Evolutionary conservation across 2,329 filamentous ascomycete genomes (phyloP).

Genomic region (Ceratocystis cubensis): DNA sequence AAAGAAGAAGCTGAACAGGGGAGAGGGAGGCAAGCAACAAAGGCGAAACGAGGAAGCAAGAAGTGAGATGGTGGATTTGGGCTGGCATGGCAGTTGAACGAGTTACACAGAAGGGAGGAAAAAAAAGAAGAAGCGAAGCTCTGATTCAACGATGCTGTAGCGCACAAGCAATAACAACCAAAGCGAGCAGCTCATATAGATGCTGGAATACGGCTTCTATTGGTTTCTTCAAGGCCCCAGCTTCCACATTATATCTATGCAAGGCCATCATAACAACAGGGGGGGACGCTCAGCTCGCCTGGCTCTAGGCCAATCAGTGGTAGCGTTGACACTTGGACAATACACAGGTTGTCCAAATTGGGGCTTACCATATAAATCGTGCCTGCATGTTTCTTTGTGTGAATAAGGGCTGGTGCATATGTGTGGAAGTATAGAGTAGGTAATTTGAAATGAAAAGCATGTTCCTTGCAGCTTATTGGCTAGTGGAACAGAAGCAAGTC

Average conservation of each 20-base stretch:
- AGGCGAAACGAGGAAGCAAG: background rate
- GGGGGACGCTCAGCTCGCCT: background rate
- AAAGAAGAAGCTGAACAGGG: background rate
- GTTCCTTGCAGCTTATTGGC: background rate
- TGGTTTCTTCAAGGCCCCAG: background rate
- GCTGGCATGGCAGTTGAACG: background rate
- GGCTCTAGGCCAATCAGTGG: background rate
- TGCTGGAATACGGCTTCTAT: background rate
- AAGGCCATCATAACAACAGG: background rate
- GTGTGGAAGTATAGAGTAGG: too few species aligned
- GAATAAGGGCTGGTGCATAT: background rate
- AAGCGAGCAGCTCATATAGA: background rate
- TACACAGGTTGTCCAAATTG: background rate
- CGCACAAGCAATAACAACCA: background rate
- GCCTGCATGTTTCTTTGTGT: slow-evolving; percentile 1
- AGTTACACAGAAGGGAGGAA: background rate
- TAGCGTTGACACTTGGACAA: background rate
- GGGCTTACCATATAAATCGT: background rate
- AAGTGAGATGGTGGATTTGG: background rate
- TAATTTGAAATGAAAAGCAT: background rate
- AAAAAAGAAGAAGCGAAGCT: background rate
- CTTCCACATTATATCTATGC: background rate
- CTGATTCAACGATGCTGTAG: too few species aligned
- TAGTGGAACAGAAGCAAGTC: background rate
- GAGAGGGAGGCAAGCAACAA: background rate